Evolutionary conservation across 768 basidiomycete genomes (phyloP).

Genomic region (Pluteus cervinus): DNA sequence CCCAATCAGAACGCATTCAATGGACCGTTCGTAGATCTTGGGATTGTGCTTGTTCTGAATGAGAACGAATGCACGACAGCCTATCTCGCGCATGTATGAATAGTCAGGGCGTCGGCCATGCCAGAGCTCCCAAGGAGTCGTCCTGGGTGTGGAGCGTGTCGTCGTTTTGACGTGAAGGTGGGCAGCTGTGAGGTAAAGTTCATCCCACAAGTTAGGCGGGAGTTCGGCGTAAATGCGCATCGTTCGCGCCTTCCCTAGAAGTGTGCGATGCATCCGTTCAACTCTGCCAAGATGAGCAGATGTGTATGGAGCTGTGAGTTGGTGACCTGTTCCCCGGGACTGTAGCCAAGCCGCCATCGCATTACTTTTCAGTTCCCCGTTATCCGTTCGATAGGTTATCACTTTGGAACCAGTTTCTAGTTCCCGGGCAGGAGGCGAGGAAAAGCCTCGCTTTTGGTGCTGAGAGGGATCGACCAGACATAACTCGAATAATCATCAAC

Average conservation of each 20-base stretch:
- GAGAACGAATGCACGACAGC: constrained; percentile 19
- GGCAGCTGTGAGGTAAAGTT: constrained; percentile 22
- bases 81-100: constrained; percentile 21
- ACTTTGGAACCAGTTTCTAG: constrained; percentile 13
- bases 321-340: constrained; percentile 6
- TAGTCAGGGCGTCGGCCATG: constrained; percentile 15
- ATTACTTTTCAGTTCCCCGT: constrained; percentile 15
- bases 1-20: constrained; percentile 1
- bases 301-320: constrained; percentile 23
- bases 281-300: constrained; percentile 28
- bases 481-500: constrained; percentile 25
- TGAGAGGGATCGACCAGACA: constrained; percentile 19
- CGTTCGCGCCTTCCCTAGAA: constrained; percentile 19
- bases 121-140: constrained; percentile 15
- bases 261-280: constrained; percentile 27
- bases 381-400: constrained; percentile 10
- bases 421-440: constrained; percentile 22
- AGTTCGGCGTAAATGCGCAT: constrained; percentile 20
- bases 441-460: constrained; percentile 22
- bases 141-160: constrained; percentile 5
- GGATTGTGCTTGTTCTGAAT: constrained; percentile 18
- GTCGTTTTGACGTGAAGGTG: constrained; percentile 15
- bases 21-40: constrained; percentile 9
- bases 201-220: constrained; percentile 8
- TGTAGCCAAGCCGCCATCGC: constrained; percentile 14